Base-by-base conservation (phyloP, 768 basidiomycete genomes). In the Strobilomyces dryophilus region DNA sequence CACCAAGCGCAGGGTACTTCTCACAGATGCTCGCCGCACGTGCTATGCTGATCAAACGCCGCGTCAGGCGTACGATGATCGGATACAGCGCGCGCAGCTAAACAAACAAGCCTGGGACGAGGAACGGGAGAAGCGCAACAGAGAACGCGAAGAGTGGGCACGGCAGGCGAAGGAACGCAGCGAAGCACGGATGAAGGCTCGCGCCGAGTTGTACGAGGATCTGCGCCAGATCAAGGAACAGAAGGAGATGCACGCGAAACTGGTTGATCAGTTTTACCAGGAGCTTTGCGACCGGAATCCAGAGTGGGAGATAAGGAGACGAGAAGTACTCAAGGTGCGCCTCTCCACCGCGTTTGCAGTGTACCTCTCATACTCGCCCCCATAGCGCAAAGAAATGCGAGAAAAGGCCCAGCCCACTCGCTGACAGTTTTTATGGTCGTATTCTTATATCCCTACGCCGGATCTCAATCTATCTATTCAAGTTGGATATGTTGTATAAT, bases 221-320 rank as follows among this genome's bases (percentile, higher is more conserved):
- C 71, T 66, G 60, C 69, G 58, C 69, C 61, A 63, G 63, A 69
- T 78, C 52, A 76, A 73, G 52, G 69, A 72, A 54, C 76, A 74
- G 61, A 69, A 70, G 20, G 68, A 66, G 46, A 66, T 70, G 54
- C 73, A 76, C 39, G 53, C 71, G 6, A 66, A 69, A 43, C 69
- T 83, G 63, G 77, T 79, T 3, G 74, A 79, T 37, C 76, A 80
- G 39, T 75, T 85, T 61, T 71, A 85, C 44, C 73, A 78, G 37
- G 79, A 80, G 37, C 73, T 87, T 52, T 72, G 79, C 51, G 71
- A 76, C 37, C 66, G 72, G 49, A 82, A 79, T 59, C 85, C 85
- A 35, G 85, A 85, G 54, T 84, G 84, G 79, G 77, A 80, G 55
- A 73, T 73, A 20, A 76, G 85, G 49, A 74, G 75, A 63, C 74